A percentile compares a stretch with the other conserved stretches of the same genome.
These are phyloP conservation scores for Neurospora hispaniola DNA, from an alignment of 495 filamentous ascomycete genomes.

Conservation along the genomic window DNA sequence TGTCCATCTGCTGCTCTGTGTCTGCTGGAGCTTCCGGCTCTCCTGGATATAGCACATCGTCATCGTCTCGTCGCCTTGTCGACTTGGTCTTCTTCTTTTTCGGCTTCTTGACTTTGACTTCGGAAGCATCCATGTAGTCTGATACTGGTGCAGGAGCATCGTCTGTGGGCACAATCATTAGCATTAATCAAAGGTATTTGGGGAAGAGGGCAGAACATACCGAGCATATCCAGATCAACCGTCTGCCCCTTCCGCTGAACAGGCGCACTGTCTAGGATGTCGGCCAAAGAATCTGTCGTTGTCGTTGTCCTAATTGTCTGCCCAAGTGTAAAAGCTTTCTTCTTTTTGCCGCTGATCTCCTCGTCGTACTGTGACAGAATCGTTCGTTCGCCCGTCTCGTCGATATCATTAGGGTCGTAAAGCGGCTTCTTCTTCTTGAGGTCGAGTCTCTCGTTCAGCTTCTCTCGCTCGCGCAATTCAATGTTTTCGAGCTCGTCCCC, in stretches of 20 bases:
- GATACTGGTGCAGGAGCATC: slow-evolving; percentile 47
- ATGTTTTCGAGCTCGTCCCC: slow-evolving; percentile 86
- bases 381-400: slow-evolving; percentile 51
- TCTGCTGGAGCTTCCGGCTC: slow-evolving; percentile 28
- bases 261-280: slow-evolving; percentile 41
- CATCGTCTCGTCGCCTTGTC: slow-evolving; percentile 66
- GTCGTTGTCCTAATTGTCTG: slow-evolving; percentile 61
- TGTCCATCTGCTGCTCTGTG: slow-evolving; percentile 57
- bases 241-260: slow-evolving; percentile 52
- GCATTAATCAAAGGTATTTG: neutral
- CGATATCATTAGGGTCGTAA: slow-evolving; percentile 73
- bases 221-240: slow-evolving; percentile 65
- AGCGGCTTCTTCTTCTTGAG: slow-evolving; percentile 85
- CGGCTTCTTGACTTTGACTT: slow-evolving; percentile 82
- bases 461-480: slow-evolving; percentile 69
- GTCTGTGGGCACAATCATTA: slow-evolving; percentile 38
- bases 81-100: slow-evolving; percentile 85
- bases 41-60: slow-evolving; percentile 57
- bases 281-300: slow-evolving; percentile 46
- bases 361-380: slow-evolving; percentile 89
- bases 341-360: slow-evolving; percentile 85
- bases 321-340: slow-evolving; percentile 79
- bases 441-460: slow-evolving; percentile 62
- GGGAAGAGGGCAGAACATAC: slow-evolving; percentile 14
- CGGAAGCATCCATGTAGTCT: slow-evolving; percentile 78